These are phyloP conservation scores for Neckera pumila DNA, from an alignment of 225 moss, liverwort and hornwort species.

Conservation along the genomic window DNA sequence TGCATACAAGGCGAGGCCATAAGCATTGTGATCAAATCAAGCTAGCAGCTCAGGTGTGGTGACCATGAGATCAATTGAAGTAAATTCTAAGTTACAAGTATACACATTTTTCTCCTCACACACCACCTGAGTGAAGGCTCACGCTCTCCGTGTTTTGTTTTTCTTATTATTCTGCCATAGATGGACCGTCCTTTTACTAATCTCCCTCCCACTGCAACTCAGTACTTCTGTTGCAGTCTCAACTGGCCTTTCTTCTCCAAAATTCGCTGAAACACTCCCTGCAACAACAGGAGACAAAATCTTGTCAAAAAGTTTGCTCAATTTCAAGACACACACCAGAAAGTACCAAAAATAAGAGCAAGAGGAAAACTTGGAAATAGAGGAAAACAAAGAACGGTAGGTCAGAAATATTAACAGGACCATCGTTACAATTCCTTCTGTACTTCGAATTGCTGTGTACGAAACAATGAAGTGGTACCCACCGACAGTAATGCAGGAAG, in stretches of 20 bases:
- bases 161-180: background rate
- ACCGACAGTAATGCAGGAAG: background rate
- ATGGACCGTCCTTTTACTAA: background rate
- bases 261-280: slow-evolving; percentile 18
- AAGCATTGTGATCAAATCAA: background rate
- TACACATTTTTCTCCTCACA: background rate
- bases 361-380: background rate
- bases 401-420: too few species aligned
- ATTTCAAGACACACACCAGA: background rate
- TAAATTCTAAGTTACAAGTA: background rate
- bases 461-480: background rate
- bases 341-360: background rate
- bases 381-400: background rate
- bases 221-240: background rate
- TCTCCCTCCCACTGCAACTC: background rate
- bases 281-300: background rate
- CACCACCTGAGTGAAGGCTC: background rate
- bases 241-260: background rate
- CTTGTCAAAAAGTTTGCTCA: background rate
- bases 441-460: background rate
- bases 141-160: background rate
- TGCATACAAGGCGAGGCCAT: background rate
- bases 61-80: background rate
- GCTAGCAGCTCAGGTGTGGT: background rate
- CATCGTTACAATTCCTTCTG: background rate